Percentiles rank a stretch among this genome's conserved stretches.
Evolutionary conservation across 192 early-diverging fungal species (phyloP).

Genomic region (Phycomyces nitens): DNA sequence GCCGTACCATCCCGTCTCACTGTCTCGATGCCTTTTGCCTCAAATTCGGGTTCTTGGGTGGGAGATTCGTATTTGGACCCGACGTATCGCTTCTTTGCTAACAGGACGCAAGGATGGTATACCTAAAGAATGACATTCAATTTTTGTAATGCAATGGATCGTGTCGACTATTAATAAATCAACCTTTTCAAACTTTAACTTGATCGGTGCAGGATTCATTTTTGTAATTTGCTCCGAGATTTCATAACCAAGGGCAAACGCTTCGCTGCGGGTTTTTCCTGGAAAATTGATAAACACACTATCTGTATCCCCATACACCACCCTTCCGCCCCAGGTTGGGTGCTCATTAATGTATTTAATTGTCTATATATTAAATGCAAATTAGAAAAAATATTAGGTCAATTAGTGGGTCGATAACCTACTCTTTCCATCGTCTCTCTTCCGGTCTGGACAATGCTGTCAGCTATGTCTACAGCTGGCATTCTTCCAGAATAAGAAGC

Average conservation of each 20-base stretch:
- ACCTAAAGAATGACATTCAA: constrained; percentile 40
- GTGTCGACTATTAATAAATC: too few relatives aligned
- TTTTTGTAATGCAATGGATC: neutral
- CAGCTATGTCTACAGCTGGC: constrained; percentile 87
- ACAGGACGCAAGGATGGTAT: constrained; percentile 81
- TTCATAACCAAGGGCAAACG: constrained; percentile 78
- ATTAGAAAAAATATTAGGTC: neutral
- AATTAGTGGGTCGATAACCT: constrained; percentile 9
- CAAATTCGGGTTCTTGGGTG: constrained; percentile 71
- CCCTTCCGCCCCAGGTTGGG: constrained; percentile 65
- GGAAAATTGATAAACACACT: constrained; percentile 80
- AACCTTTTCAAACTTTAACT: constrained; percentile 93
- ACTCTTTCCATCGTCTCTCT: constrained; percentile 75
- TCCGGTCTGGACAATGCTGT: constrained; percentile 86
- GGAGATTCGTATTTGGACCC: constrained; percentile 76
- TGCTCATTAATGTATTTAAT: constrained; percentile 64
- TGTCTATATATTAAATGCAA: constrained; percentile 17
- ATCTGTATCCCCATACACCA: constrained; percentile 96
- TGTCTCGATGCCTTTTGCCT: constrained; percentile 95
- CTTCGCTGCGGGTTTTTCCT: constrained; percentile 62
- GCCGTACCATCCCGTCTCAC: constrained; percentile 85
- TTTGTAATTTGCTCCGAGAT: constrained; percentile 75
- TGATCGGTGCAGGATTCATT: constrained; percentile 76
- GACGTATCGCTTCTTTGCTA: constrained; percentile 94
- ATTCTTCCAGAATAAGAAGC: constrained; percentile 86